Conservation (phyloP, 2,329 filamentous ascomycete genomes). For the Blastomyces emzantsi region DNA sequence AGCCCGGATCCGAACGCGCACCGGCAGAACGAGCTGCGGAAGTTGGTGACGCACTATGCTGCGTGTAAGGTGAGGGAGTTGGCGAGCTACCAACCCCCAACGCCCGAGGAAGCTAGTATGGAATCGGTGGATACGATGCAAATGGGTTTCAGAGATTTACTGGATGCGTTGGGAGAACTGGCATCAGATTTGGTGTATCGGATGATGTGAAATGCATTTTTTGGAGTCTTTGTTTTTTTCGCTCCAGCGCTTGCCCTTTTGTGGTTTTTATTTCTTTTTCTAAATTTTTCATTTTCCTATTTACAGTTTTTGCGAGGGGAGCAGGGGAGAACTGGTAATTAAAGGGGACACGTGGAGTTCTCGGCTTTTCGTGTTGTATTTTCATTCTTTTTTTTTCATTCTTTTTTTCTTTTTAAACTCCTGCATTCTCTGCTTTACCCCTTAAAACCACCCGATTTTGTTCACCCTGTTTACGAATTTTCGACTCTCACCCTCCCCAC, state of each 20-base stretch:
- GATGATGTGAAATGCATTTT: conserved; percentile 26
- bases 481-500: background rate
- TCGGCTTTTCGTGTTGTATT: background rate
- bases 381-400: background rate
- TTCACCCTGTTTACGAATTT: background rate
- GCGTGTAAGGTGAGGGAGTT: conserved; percentile 35
- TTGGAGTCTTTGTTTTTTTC: background rate
- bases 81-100: conserved; percentile 23
- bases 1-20: conserved; percentile 25
- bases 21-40: conserved; percentile 34
- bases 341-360: conserved; percentile 1
- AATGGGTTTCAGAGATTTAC: conserved; percentile 28
- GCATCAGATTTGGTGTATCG: conserved; percentile 36
- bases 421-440: conserved; percentile 13
- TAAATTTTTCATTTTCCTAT: background rate
- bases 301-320: background rate
- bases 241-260: background rate
- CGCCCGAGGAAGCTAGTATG: conserved; percentile 11
- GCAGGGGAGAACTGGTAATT: background rate
- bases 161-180: conserved; percentile 33
- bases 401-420: conserved; percentile 7
- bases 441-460: conserved; percentile 10
- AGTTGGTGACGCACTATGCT: conserved; percentile 33
- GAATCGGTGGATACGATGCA: conserved; percentile 22
- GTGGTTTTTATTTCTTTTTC: too few species aligned